Conservation (phyloP, 257 asterid genomes). For the Solanum chmielewskii region DNA sequence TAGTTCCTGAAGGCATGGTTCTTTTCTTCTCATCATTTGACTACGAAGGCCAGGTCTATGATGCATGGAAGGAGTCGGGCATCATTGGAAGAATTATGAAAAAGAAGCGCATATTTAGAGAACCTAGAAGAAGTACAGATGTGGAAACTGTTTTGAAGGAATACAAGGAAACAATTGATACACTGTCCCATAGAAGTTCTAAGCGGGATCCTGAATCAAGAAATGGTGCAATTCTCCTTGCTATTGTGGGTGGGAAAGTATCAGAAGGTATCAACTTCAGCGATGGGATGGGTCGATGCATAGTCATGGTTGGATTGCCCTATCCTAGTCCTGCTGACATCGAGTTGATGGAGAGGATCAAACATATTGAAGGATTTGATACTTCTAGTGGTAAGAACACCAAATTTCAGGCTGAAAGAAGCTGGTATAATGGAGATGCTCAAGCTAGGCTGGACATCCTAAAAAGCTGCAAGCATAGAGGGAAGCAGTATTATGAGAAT, state of each 20-base stretch:
- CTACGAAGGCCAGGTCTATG: constrained; percentile 63
- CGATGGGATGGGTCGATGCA: constrained; percentile 88
- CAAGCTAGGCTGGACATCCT: constrained; percentile 61
- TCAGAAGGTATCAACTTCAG: constrained; percentile 97
- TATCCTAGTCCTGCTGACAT: constrained; percentile 88
- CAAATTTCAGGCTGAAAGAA: constrained; percentile 7
- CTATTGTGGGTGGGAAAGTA: constrained; percentile 97
- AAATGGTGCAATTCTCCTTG: constrained; percentile 81
- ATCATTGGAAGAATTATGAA: constrained; percentile 66
- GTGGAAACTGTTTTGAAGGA: constrained; percentile 61
- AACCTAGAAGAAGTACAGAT: constrained; percentile 80
- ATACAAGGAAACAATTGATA: constrained; percentile 65
- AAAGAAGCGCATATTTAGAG: constrained; percentile 70
- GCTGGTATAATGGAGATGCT: constrained; percentile 31
- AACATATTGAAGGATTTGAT: constrained; percentile 74
- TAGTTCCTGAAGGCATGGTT: constrained; percentile 84
- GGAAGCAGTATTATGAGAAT: constrained; percentile 88
- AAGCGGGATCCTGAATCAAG: constrained; percentile 12
- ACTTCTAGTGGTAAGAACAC: constrained; percentile 10
- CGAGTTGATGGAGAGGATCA: constrained; percentile 89
- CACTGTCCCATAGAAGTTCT: constrained; percentile 9
- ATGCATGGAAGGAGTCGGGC: constrained; percentile 76
- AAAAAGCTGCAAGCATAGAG: constrained; percentile 70
- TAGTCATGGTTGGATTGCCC: constrained; percentile 96
- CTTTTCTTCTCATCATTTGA: constrained; percentile 93